Percentiles rank a stretch among this genome's conserved stretches.
These are phyloP conservation scores for Parmelia sp. DNA, from an alignment of 495 filamentous ascomycete genomes.

Conservation along the genomic window DNA sequence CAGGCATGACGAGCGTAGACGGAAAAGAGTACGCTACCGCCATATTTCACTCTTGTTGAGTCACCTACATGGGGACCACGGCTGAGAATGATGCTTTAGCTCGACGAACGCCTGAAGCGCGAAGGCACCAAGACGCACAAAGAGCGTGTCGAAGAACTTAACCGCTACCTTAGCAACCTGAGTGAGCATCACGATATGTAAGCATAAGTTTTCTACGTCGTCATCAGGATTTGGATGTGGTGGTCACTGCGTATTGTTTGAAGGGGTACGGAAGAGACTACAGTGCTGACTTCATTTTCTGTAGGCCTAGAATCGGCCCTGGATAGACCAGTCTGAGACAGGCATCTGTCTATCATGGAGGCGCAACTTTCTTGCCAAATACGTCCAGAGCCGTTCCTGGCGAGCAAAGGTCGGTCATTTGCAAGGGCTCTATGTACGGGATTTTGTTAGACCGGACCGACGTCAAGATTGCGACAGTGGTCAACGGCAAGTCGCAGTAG, in stretches of 20 bases:
- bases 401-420: background rate
- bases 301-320: constrained; percentile 67
- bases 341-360: background rate
- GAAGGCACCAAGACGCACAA: constrained; percentile 94
- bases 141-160: constrained; percentile 90
- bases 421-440: background rate
- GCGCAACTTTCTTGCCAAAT: background rate
- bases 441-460: background rate
- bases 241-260: background rate
- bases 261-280: background rate
- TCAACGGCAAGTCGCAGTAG: no score
- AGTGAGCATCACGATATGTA: constrained; percentile 98
- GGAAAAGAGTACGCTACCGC: constrained; percentile 63
- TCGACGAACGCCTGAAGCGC: constrained; percentile 63
- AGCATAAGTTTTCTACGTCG: constrained; percentile 26
- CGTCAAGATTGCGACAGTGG: background rate
- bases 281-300: constrained; percentile 3
- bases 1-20: constrained; percentile 68
- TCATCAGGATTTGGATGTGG: background rate
- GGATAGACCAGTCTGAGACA: constrained; percentile 39
- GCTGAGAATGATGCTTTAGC: constrained; percentile 20
- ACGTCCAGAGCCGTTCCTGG: background rate
- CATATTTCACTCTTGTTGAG: constrained; percentile 10
- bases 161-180: constrained; percentile 81
- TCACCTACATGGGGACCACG: constrained; percentile 5